These are phyloP conservation scores for Besnoitia besnoiti DNA, from an alignment of 169 alveolate genomes.

Conservation along the genomic window DNA sequence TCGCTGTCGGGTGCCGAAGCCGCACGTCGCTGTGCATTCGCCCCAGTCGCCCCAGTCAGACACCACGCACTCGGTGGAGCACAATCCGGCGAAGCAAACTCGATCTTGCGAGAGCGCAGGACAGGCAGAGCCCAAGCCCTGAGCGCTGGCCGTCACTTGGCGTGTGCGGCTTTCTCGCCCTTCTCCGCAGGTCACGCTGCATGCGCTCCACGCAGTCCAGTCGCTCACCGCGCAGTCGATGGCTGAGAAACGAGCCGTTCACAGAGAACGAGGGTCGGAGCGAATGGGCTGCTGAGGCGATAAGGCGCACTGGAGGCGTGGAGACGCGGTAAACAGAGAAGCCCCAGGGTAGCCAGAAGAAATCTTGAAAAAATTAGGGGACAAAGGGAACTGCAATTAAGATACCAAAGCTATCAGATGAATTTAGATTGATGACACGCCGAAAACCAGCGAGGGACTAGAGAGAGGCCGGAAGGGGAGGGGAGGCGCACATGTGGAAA, in stretches of 20 bases:
- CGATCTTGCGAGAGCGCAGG: neutral
- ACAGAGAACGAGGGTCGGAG: neutral
- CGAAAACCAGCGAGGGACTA: no score
- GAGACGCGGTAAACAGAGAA: no score
- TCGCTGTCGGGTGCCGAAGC: conserved; percentile 68
- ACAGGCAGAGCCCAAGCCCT: conserved; percentile 5
- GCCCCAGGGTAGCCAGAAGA: no score
- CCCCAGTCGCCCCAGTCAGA: conserved; percentile 78
- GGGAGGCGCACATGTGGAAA: no score
- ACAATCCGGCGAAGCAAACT: neutral
- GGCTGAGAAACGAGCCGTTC: neutral
- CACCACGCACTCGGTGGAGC: conserved; percentile 71
- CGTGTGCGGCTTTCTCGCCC: conserved; percentile 70
- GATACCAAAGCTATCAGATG: no score
- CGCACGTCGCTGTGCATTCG: conserved; percentile 74
- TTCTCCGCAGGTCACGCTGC: conserved; percentile 75
- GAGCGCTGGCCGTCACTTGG: neutral
- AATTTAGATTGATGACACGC: no score
- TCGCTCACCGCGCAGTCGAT: conserved; percentile 71
- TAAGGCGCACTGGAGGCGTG: no score
- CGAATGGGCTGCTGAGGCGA: neutral
- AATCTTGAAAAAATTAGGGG: no score
- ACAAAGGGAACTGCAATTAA: no score
- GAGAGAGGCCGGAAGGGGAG: no score
- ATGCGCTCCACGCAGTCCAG: conserved; percentile 73